phyloP scores from a whole-genome alignment of 306 rosid genomes.

The Medicago ruthenica region DNA sequence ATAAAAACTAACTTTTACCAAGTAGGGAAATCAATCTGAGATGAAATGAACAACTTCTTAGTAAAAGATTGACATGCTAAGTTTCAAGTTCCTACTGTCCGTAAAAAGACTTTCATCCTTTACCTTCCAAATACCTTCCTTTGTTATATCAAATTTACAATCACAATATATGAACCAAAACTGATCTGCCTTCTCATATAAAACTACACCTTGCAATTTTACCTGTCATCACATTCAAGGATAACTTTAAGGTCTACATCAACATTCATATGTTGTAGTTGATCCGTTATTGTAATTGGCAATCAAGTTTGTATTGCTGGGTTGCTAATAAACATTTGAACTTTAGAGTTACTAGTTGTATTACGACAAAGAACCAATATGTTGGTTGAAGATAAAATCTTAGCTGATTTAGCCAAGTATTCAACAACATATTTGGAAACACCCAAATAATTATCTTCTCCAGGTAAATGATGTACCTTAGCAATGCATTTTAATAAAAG shows the following conservation, averaged over 20 bases:
- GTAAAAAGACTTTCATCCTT: too few relatives aligned
- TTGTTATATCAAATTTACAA: too few relatives aligned
- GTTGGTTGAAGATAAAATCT: too few relatives aligned
- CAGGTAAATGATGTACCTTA: background rate
- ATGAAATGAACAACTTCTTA: background rate
- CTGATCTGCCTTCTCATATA: background rate
- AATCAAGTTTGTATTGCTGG: conserved; percentile 8
- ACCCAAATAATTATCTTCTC: background rate
- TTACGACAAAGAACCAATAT: conserved; percentile 7
- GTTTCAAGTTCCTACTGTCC: background rate
- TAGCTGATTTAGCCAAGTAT: background rate
- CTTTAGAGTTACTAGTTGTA: too few relatives aligned
- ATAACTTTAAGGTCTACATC: background rate
- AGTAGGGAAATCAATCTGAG: background rate
- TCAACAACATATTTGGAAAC: background rate
- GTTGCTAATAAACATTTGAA: background rate
- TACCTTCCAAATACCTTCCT: background rate
- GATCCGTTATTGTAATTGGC: background rate
- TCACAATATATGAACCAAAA: too few relatives aligned
- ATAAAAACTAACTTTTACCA: too few relatives aligned
- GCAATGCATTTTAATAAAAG: too few relatives aligned
- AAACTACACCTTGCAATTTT: background rate
- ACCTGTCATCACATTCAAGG: conserved; percentile 1
- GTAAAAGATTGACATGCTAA: background rate
- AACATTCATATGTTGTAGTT: background rate